Percentiles rank a stretch among this genome's conserved stretches.
Evolutionary conservation across 2,329 filamentous ascomycete genomes (phyloP).

Genomic region (Apiospora arundinis): DNA sequence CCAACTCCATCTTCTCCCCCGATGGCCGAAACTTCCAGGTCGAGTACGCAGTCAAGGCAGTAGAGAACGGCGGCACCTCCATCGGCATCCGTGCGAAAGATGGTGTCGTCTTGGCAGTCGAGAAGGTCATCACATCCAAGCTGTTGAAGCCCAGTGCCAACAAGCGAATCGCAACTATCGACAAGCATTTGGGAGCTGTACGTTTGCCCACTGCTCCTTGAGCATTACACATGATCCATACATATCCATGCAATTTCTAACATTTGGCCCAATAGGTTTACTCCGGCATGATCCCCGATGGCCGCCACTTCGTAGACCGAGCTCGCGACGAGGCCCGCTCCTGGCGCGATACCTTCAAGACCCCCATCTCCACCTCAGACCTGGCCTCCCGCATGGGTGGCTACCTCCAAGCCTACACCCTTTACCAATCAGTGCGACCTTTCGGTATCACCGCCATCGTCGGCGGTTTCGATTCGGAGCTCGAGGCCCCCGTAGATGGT

Average conservation of each 20-base stretch:
- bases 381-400: conserved; percentile 92
- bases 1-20: conserved; percentile 99
- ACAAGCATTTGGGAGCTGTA: conserved; percentile 93
- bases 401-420: conserved; percentile 96
- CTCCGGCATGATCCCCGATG: conserved; percentile 92
- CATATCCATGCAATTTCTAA: background rate
- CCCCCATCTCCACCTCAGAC: conserved; percentile 86
- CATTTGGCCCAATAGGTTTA: conserved; percentile 70
- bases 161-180: conserved; percentile 94
- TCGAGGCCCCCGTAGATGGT: conserved; percentile 84
- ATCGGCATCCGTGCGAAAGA: conserved; percentile 97
- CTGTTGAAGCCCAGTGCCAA: conserved; percentile 94
- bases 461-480: conserved; percentile 90
- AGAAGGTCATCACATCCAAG: conserved; percentile 96
- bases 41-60: conserved; percentile 98
- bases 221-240: background rate
- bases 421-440: conserved; percentile 94
- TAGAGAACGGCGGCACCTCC: conserved; percentile 96
- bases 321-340: conserved; percentile 90
- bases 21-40: conserved; percentile 99
- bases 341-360: conserved; percentile 95
- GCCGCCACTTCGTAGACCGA: conserved; percentile 91
- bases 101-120: conserved; percentile 92
- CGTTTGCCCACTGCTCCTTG: conserved; percentile 43
- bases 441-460: conserved; percentile 97